Conservation (phyloP, 129 eudicot genomes). For the carrot (Daucus carota) region DNA sequence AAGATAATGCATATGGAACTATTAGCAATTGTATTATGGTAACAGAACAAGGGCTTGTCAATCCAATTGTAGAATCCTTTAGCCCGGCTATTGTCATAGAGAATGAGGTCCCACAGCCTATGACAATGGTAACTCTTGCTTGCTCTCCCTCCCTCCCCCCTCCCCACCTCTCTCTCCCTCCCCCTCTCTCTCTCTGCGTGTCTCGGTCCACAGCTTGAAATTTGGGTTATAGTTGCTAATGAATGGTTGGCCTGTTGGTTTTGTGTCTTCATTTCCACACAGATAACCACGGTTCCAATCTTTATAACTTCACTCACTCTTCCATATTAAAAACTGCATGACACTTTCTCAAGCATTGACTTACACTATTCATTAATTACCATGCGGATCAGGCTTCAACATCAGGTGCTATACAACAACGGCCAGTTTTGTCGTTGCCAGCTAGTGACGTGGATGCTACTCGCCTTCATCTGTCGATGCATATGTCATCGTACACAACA, state of each 20-base stretch:
- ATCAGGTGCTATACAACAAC: conserved; percentile 29
- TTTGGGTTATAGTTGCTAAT: no score
- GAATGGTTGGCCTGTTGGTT: no score
- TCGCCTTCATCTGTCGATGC: conserved; percentile 39
- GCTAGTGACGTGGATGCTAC: conserved; percentile 37
- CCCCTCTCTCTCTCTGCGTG: no score
- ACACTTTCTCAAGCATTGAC: neutral
- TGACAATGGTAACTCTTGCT: conserved; percentile 5
- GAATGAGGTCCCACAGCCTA: conserved; percentile 19
- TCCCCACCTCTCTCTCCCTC: no score
- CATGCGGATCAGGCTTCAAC: conserved; percentile 36
- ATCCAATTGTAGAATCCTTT: conserved; percentile 29
- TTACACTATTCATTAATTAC: conserved; percentile 5
- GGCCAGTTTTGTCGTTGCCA: conserved; percentile 18
- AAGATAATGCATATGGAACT: conserved; percentile 41
- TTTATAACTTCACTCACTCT: no score
- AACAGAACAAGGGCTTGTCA: conserved; percentile 22
- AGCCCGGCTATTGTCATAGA: conserved; percentile 31
- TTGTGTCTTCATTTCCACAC: no score
- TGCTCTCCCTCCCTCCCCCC: neutral
- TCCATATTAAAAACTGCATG: no score
- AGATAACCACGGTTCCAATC: no score
- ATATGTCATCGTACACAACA: conserved; percentile 38
- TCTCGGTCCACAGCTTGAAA: no score
- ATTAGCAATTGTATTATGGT: conserved; percentile 44